These are phyloP conservation scores for Cercospora sojina DNA, from an alignment of 2,329 filamentous ascomycete species.

Conservation along the genomic window DNA sequence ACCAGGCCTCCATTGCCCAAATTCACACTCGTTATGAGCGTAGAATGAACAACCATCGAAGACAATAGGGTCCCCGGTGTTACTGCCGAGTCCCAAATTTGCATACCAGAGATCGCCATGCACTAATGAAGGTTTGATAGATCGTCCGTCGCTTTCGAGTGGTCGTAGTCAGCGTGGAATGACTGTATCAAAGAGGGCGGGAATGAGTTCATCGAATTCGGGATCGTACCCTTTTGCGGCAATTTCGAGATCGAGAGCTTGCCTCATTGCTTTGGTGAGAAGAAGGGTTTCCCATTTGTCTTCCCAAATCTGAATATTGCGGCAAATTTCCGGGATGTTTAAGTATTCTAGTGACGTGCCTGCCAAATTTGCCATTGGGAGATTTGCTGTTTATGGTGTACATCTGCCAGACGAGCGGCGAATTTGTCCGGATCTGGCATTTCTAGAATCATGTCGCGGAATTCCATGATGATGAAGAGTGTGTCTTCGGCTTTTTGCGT, in stretches of 20 bases:
- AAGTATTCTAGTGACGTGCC: neutral
- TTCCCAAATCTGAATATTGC: neutral
- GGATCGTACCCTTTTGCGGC: neutral
- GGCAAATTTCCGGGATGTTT: neutral
- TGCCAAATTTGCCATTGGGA: neutral
- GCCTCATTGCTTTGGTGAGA: neutral
- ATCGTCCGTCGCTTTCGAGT: neutral
- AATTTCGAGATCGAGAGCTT: neutral
- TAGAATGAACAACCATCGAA: neutral
- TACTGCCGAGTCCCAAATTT: neutral
- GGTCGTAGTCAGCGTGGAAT: neutral
- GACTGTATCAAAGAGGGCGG: neutral
- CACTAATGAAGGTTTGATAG: neutral
- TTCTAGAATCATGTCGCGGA: neutral
- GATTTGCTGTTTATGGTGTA: neutral
- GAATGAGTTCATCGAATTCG: neutral
- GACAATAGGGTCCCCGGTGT: neutral
- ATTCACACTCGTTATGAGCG: neutral
- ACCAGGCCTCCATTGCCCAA: neutral
- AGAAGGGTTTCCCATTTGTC: neutral
- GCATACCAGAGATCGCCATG: neutral
- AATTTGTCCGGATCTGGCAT: neutral
- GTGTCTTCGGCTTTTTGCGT: neutral
- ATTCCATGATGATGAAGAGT: neutral
- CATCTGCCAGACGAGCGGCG: neutral